Percentiles rank a stretch among this genome's conserved stretches.
Conservation (phyloP, 805 yeast species). For the Candida schatavii region DNA sequence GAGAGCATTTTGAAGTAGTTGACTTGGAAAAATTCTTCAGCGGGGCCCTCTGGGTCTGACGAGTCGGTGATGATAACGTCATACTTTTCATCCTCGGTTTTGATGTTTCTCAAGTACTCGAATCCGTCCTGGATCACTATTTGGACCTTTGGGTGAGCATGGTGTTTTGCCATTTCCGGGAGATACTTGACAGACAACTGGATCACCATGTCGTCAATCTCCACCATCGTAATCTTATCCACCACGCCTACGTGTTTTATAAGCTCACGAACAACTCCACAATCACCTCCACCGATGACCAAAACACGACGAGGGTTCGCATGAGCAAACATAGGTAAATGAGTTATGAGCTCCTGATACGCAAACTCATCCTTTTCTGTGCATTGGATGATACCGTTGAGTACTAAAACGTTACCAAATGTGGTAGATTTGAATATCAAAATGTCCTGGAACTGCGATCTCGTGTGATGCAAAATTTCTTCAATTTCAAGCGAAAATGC, state of each 20-base stretch:
- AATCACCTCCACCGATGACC: conserved; percentile 95
- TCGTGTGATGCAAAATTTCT: conserved; percentile 60
- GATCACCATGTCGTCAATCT: conserved; percentile 83
- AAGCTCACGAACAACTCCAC: conserved; percentile 88
- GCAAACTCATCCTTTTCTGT: conserved; percentile 93
- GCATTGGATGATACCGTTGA: conserved; percentile 88
- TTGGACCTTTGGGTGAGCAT: conserved; percentile 61
- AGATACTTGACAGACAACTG: conserved; percentile 66
- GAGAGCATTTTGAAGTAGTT: conserved; percentile 68
- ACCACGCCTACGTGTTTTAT: conserved; percentile 66
- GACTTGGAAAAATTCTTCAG: conserved; percentile 80
- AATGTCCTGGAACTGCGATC: conserved; percentile 77
- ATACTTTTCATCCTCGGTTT: conserved; percentile 45
- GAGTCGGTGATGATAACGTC: conserved; percentile 91
- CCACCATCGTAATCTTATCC: conserved; percentile 73
- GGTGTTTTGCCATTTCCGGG: conserved; percentile 70
- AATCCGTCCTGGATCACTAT: conserved; percentile 82
- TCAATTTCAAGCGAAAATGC: conserved; percentile 67
- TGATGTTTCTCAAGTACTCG: conserved; percentile 49
- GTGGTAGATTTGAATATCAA: conserved; percentile 70
- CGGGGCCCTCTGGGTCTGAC: conserved; percentile 95
- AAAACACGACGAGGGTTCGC: conserved; percentile 70
- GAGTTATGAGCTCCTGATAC: conserved; percentile 89
- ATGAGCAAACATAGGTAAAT: conserved; percentile 78
- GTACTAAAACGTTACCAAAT: conserved; percentile 84